phyloP scores from a whole-genome alignment of 177 flowering plant genomes.

The Vitis hybrid region DNA sequence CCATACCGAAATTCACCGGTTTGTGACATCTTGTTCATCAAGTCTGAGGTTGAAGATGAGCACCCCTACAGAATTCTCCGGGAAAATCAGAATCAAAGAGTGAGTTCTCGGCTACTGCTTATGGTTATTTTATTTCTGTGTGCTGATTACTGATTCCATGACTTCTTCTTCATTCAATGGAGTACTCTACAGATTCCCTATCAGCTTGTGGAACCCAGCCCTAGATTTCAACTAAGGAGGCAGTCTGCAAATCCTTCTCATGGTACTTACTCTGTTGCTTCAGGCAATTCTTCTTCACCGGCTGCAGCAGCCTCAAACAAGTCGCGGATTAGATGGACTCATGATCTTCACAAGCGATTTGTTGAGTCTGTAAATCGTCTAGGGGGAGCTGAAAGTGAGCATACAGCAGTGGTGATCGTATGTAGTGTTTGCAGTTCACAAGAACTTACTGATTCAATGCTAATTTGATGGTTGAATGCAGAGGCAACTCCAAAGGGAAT shows the following conservation, averaged over 20 bases:
- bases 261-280: background rate
- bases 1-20: background rate
- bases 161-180: background rate
- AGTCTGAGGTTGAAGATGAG: background rate
- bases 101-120: background rate
- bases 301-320: background rate
- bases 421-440: background rate
- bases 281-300: background rate
- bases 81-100: background rate
- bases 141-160: no score
- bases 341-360: constrained; percentile 19
- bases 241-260: background rate
- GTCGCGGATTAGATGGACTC: constrained; percentile 20
- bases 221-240: background rate
- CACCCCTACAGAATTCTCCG: background rate
- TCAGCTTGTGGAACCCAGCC: background rate
- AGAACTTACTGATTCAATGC: background rate
- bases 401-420: background rate
- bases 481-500: constrained; percentile 25
- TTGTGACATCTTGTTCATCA: background rate
- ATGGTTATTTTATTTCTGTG: no score
- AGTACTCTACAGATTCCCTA: background rate
- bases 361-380: constrained; percentile 14
- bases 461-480: background rate
- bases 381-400: constrained; percentile 21